Evolutionary conservation across 352 stramenopile genomes (phyloP).

Genomic region (Pythium brassicae): DNA sequence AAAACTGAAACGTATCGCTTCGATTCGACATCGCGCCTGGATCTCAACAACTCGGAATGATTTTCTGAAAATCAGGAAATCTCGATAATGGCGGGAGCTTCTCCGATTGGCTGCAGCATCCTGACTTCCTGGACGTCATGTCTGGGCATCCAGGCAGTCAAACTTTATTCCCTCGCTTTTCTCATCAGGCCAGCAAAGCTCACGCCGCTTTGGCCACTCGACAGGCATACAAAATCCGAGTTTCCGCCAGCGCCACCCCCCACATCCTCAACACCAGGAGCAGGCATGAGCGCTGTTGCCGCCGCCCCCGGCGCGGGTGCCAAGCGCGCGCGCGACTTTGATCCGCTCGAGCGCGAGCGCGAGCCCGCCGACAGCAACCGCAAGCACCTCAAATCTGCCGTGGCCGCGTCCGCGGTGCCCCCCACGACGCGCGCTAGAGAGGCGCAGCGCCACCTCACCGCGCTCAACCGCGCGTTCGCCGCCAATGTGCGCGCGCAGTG

Average conservation of each 20-base stretch:
- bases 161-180: not conserved
- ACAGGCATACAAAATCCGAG: not conserved
- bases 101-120: not conserved
- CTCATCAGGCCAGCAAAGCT: not conserved
- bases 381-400: not conserved
- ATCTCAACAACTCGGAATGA: no score
- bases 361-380: not conserved
- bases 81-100: not conserved
- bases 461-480: slow-evolving; percentile 70
- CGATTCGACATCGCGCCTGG: no score
- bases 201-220: not conserved
- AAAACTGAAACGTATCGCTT: no score
- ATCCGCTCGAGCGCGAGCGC: not conserved
- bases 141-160: not conserved
- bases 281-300: not conserved
- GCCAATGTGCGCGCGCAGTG: slow-evolving; percentile 56
- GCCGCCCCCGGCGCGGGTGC: not conserved
- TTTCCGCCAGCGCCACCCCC: not conserved
- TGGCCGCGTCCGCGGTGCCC: slow-evolving; percentile 7
- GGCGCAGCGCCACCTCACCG: slow-evolving; percentile 46
- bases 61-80: not conserved
- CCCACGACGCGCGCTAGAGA: slow-evolving; percentile 30
- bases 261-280: not conserved
- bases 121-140: no score
- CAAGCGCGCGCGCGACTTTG: not conserved